Conservation (phyloP, 495 filamentous ascomycete species). For the Tuber melanosporum region DNA sequence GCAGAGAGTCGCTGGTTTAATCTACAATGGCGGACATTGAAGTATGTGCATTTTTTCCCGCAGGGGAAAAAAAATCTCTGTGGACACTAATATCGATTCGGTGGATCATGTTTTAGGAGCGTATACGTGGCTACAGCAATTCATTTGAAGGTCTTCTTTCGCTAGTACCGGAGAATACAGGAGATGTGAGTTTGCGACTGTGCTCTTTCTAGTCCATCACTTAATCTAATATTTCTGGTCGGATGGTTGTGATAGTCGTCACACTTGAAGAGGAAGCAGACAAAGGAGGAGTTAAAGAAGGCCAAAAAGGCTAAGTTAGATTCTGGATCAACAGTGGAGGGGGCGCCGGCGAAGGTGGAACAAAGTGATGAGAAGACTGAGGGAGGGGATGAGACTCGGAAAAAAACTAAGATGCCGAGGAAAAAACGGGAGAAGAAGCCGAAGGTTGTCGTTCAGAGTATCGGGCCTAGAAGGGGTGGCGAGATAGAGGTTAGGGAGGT, state of each 20-base stretch:
- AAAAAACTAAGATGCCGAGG: conserved; percentile 46
- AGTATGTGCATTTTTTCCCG: conserved; percentile 15
- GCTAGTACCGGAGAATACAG: conserved; percentile 85
- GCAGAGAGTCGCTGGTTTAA: background rate
- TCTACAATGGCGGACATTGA: conserved; percentile 35
- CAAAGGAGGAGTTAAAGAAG: conserved; percentile 46
- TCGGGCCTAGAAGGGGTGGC: conserved; percentile 35
- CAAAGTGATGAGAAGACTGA: conserved; percentile 38
- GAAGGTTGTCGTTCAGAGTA: conserved; percentile 34
- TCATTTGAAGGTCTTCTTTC: conserved; percentile 88
- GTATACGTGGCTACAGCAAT: conserved; percentile 73
- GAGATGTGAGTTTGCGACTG: conserved; percentile 53
- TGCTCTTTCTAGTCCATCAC: background rate
- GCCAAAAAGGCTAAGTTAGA: conserved; percentile 51
- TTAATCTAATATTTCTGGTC: background rate
- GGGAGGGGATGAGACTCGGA: conserved; percentile 43
- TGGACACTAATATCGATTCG: background rate
- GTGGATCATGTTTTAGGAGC: conserved; percentile 54
- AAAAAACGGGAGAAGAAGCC: conserved; percentile 48
- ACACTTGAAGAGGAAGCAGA: conserved; percentile 45
- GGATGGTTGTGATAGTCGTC: background rate
- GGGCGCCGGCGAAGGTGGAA: conserved; percentile 44
- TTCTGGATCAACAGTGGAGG: conserved; percentile 41
- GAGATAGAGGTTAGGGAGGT: conserved; percentile 47
- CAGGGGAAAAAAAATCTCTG: background rate